Conservation (phyloP, 305 asterid species). For the Coffea humblotiana region DNA sequence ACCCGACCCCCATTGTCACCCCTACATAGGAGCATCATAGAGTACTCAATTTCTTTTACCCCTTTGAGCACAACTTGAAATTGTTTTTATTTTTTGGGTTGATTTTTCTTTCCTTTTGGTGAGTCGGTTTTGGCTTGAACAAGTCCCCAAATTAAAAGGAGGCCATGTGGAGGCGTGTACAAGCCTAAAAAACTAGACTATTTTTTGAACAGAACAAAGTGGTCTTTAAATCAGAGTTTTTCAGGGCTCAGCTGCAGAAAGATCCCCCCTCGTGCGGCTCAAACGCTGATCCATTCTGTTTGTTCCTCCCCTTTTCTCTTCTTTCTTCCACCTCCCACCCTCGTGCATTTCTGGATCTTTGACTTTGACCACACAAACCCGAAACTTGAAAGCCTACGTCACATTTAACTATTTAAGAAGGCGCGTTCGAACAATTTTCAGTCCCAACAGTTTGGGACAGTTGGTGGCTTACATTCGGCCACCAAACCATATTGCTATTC, state of each 20-base stretch:
- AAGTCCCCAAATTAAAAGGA: background rate
- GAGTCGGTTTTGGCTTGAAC: background rate
- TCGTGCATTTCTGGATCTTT: slow-evolving; percentile 27
- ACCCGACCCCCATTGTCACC: no score
- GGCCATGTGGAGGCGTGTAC: slow-evolving; percentile 23
- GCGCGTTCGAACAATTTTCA: background rate
- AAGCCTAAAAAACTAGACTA: background rate
- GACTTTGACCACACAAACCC: slow-evolving; percentile 18
- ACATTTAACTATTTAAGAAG: no score
- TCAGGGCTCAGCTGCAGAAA: slow-evolving; percentile 12
- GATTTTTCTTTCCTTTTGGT: background rate
- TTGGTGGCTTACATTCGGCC: no score
- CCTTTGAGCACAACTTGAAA: background rate
- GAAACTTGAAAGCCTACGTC: background rate
- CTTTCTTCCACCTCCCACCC: slow-evolving; percentile 19
- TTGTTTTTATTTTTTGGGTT: background rate
- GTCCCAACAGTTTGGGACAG: background rate
- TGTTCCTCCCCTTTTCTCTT: slow-evolving; percentile 18
- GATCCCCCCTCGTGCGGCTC: slow-evolving; percentile 42
- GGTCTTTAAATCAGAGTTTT: slow-evolving; percentile 13
- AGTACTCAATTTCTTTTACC: background rate
- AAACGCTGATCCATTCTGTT: slow-evolving; percentile 32
- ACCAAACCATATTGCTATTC: background rate
- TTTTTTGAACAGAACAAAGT: slow-evolving; percentile 21
- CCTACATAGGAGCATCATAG: no score